Evolutionary conservation across 2,329 filamentous ascomycete species (phyloP).

Genomic region (Aspergillus alliaceus): DNA sequence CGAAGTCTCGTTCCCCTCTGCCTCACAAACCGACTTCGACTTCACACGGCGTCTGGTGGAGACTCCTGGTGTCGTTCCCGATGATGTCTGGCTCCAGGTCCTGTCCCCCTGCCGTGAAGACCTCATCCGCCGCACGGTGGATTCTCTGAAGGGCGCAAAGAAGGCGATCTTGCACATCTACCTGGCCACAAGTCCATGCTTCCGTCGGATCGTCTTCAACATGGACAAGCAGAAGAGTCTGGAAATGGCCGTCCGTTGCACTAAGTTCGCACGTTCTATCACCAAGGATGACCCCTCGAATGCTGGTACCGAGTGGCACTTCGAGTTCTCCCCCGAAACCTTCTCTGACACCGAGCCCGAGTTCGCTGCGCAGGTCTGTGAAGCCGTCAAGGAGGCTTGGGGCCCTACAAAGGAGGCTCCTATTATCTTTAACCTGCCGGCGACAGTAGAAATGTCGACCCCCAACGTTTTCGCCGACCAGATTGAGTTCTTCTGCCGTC

Average conservation of each 20-base stretch:
- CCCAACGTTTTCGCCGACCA: constrained; percentile 96
- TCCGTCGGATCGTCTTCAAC: constrained; percentile 85
- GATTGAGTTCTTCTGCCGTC: constrained; percentile 89
- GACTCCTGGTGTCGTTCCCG: constrained; percentile 77
- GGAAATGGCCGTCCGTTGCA: constrained; percentile 79
- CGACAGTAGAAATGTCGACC: constrained; percentile 92
- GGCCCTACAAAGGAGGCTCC: constrained; percentile 73
- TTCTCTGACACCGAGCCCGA: constrained; percentile 90
- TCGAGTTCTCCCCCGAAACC: constrained; percentile 54
- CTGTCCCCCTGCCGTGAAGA: constrained; percentile 90
- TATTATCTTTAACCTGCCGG: constrained; percentile 95
- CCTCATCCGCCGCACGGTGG: constrained; percentile 84
- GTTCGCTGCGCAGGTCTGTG: constrained; percentile 78
- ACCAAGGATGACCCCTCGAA: constrained; percentile 72
- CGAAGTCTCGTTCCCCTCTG: constrained; percentile 92
- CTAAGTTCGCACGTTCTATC: constrained; percentile 81
- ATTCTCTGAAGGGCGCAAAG: constrained; percentile 83
- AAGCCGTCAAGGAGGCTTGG: constrained; percentile 94
- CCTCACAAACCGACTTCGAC: constrained; percentile 93
- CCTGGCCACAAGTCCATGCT: constrained; percentile 93
- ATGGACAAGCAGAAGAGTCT: constrained; percentile 81
- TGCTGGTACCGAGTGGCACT: constrained; percentile 57
- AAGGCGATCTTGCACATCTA: constrained; percentile 96
- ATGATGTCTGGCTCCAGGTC: constrained; percentile 90
- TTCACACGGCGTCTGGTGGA: constrained; percentile 86